Conservation (phyloP, 75 land plant genomes). For the Cunninghamia lanceolata region DNA sequence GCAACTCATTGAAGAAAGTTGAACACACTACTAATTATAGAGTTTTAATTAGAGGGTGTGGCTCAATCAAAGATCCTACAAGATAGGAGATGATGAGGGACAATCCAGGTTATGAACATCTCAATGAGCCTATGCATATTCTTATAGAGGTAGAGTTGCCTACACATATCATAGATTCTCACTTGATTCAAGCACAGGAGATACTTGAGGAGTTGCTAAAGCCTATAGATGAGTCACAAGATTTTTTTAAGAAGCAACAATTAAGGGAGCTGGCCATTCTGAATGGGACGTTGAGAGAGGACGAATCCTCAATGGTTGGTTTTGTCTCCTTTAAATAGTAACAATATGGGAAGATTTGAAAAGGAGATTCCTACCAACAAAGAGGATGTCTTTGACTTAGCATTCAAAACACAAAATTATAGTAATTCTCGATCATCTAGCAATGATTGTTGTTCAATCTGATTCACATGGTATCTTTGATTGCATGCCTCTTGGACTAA, state of each 20-base stretch:
- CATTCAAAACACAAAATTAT: too few species aligned
- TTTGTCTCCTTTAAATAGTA: constrained; percentile 84
- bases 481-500: too few species aligned
- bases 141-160: constrained; percentile 94
- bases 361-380: too few species aligned
- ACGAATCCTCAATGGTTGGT: constrained; percentile 75
- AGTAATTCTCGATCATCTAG: too few species aligned
- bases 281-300: constrained; percentile 93
- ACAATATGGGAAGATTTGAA: constrained; percentile 85
- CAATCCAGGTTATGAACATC: constrained; percentile 95
- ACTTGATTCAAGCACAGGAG: constrained; percentile 85
- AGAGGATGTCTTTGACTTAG: too few species aligned
- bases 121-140: constrained; percentile 94
- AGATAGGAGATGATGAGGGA: constrained; percentile 97
- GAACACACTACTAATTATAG: constrained; percentile 91
- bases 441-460: too few species aligned
- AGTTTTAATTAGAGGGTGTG: constrained; percentile 88
- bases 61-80: constrained; percentile 88
- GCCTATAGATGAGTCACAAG: constrained; percentile 93
- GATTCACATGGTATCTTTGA: too few species aligned
- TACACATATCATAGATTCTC: constrained; percentile 78
- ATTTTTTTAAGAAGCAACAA: constrained; percentile 88
- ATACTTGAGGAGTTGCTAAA: constrained; percentile 70
- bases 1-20: constrained; percentile 93
- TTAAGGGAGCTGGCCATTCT: constrained; percentile 90